Evolutionary conservation across 2,329 filamentous ascomycete species (phyloP), one percentile per base, ranked within the genome.

Genomic region (Zymoseptoria brevis): DNA sequence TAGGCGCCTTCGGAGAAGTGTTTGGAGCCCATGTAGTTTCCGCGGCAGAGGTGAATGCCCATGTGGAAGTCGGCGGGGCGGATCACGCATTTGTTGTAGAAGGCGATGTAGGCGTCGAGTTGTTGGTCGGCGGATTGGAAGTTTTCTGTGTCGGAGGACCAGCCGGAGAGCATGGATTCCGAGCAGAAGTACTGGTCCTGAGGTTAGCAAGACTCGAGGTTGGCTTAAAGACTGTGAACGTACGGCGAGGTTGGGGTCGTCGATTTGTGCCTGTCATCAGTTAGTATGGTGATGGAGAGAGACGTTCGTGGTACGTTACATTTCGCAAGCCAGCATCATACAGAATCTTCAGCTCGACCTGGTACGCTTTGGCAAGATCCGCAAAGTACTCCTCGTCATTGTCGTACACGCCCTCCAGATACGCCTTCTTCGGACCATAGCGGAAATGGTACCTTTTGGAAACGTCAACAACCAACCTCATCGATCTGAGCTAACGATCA

Each of bases 31-130:
- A 79, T 72, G 59, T 78, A 79, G 66, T 79, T 79, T 11, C 77
- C 76, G 57, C 77, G 70, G 79, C 88, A 91, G 55, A 91, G 78
- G 70, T 92, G 89, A 16, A 92, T 85, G 52, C 88, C 88, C 2
- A 89, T 81, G 73, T 90, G 87, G 79, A 91, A 83, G 69, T 91
- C 87, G 1, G 78, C 72, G 0, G 87, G 87, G 0, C 83, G 76
- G 67, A 81, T 54, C 60, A 72, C 69, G 68, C 80, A 83, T 72
- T 88, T 85, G 72, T 91, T 91, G 79, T 91, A 91, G 64, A 89
- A 83, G 62, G 81, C 79, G 72, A 92, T 87, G 75, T 92, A 92
- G 26, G 86, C 83, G 66, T 89, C 86, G 21, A 92, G 81, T 51
- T 90, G 83, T 65, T 86, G 84, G 53, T 89, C 87, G 6, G 87